A percentile compares a stretch with the other conserved stretches of the same genome.
These are phyloP conservation scores for Gloeopeniophorella convolvens DNA, from an alignment of 768 basidiomycete species.

Conservation along the genomic window DNA sequence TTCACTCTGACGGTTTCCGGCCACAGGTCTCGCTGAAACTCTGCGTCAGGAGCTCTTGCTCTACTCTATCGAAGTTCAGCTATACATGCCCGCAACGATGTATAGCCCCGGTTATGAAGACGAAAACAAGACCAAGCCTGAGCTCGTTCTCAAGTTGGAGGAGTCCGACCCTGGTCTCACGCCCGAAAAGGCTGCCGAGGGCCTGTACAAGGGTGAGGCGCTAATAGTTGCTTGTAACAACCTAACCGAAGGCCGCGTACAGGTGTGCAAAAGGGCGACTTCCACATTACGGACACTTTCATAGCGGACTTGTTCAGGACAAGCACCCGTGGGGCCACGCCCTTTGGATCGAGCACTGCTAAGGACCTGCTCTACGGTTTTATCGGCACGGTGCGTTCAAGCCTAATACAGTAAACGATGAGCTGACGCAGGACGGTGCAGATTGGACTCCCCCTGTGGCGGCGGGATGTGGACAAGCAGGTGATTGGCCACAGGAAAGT, in stretches of 20 bases:
- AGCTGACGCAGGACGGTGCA: conserved; percentile 14
- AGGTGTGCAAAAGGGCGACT: conserved; percentile 66
- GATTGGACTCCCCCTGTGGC: conserved; percentile 37
- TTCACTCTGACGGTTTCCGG: neutral
- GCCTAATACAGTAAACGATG: no score
- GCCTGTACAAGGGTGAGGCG: conserved; percentile 50
- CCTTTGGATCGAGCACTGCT: conserved; percentile 42
- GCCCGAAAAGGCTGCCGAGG: conserved; percentile 55
- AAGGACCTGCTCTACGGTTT: conserved; percentile 43
- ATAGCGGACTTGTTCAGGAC: conserved; percentile 62
- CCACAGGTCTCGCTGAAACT: conserved; percentile 72
- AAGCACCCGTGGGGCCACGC: conserved; percentile 57
- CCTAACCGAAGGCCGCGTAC: neutral
- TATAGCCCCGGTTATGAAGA: conserved; percentile 66
- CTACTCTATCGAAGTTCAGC: conserved; percentile 71
- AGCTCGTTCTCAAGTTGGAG: conserved; percentile 70
- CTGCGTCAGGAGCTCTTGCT: conserved; percentile 74
- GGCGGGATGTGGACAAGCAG: conserved; percentile 31
- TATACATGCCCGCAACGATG: conserved; percentile 82
- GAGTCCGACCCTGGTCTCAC: conserved; percentile 58
- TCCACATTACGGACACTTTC: conserved; percentile 71
- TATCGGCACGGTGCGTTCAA: conserved; percentile 36
- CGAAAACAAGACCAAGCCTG: conserved; percentile 75
- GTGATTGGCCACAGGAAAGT: conserved; percentile 31
- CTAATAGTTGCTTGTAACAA: neutral